A percentile compares a stretch with the other conserved stretches of the same genome.
phyloP scores from a whole-genome alignment of 148 eudicot species.

The Heliamphora exappendiculata region DNA sequence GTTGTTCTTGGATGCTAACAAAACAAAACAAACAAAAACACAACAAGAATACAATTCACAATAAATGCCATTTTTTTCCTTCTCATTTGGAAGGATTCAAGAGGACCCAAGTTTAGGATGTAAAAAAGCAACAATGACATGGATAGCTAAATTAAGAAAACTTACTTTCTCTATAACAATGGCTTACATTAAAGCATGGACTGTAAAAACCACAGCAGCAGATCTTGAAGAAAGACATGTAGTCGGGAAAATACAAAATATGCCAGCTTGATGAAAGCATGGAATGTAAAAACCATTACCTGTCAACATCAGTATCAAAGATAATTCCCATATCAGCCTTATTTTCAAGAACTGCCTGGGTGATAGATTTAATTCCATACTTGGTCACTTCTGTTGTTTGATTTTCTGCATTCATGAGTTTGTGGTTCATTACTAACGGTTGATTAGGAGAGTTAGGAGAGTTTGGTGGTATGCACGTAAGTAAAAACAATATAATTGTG shows the following conservation, averaged over 20 bases:
- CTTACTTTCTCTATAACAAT: slow-evolving; percentile 90
- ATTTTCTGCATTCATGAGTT: too few relatives aligned
- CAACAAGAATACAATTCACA: slow-evolving; percentile 9
- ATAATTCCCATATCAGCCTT: slow-evolving; percentile 97
- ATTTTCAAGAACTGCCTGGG: slow-evolving; percentile 73
- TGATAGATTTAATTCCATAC: slow-evolving; percentile 89
- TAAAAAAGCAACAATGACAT: background rate
- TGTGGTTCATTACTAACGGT: too few relatives aligned
- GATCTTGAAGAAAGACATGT: slow-evolving; percentile 41
- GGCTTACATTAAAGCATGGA: slow-evolving; percentile 90
- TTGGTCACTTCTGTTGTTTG: too few relatives aligned
- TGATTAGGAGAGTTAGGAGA: too few relatives aligned
- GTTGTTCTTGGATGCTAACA: slow-evolving; percentile 94
- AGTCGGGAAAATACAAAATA: slow-evolving; percentile 8
- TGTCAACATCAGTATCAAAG: slow-evolving; percentile 97
- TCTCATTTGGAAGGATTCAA: background rate
- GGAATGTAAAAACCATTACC: slow-evolving; percentile 35
- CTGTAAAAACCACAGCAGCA: slow-evolving; percentile 95
- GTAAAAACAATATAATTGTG: too few relatives aligned
- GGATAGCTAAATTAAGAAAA: slow-evolving; percentile 1
- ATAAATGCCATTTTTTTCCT: background rate
- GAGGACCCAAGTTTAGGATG: background rate
- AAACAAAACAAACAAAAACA: slow-evolving; percentile 8
- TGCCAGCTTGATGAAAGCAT: background rate
- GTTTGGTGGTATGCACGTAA: too few relatives aligned